Percentiles rank a stretch among this genome's conserved stretches.
Conservation (phyloP, 1,284 basidiomycete species). For the Moesziomyces aphidis region DNA sequence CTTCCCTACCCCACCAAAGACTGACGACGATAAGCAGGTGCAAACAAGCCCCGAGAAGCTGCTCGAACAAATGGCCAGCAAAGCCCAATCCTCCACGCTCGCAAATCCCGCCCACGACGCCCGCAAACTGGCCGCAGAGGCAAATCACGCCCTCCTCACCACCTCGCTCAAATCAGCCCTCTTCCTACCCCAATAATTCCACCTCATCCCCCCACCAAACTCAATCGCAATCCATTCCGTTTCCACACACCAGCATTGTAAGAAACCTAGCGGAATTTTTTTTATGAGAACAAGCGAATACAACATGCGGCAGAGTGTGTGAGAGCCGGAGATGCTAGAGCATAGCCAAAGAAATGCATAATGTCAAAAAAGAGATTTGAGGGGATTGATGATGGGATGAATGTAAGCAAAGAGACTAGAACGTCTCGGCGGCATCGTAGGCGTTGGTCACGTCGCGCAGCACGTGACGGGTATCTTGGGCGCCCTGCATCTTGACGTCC, state of each 20-base stretch:
- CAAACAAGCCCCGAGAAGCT: neutral
- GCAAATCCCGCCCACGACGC: slow-evolving; percentile 70
- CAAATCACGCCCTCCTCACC: slow-evolving; percentile 88
- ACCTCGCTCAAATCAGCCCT: slow-evolving; percentile 83
- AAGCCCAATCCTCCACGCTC: slow-evolving; percentile 2
- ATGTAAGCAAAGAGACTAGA: slow-evolving; percentile 5
- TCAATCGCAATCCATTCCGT: neutral
- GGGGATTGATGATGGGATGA: neutral
- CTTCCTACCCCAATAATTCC: slow-evolving; percentile 30
- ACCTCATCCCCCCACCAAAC: neutral
- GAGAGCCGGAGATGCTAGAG: neutral
- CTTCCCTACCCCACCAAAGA: neutral
- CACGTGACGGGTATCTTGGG: slow-evolving; percentile 28
- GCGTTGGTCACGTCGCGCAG: slow-evolving; percentile 47
- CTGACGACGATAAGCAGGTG: neutral
- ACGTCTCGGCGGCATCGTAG: slow-evolving; percentile 39
- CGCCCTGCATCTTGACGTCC: slow-evolving; percentile 3
- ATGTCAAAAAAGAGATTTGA: neutral
- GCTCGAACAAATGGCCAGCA: slow-evolving; percentile 2
- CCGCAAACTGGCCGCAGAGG: slow-evolving; percentile 84
- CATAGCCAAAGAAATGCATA: neutral
- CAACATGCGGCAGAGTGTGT: neutral
- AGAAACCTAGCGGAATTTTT: neutral
- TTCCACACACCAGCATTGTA: neutral
- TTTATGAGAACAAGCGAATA: neutral